Evolutionary conservation across 805 yeast genomes (phyloP), one percentile per base, ranked within the genome.

Genomic region (Pichia occidentalis): DNA sequence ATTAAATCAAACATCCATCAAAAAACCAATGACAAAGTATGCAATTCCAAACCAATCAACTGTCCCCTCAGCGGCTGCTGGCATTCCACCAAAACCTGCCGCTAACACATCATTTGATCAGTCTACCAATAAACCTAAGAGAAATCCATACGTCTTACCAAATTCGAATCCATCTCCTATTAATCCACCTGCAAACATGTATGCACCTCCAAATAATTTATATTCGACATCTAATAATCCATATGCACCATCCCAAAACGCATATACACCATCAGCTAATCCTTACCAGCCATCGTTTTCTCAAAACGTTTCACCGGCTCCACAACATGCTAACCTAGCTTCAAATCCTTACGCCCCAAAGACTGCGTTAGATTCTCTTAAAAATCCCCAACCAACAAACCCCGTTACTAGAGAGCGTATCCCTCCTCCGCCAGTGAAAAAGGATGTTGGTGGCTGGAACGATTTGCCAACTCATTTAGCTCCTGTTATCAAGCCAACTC

Each of bases 391-490:
- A 14, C 21, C 39, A n/a, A 19, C 12, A 3, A 13, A 13, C 50
- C 53, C 25, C 14, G 11, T 19, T 3, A 28, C 12, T 43, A 49
- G 43, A 32, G 39, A 25, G 34, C 32, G 20, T 25, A 24, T 29
- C 10, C 11, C 18, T 8, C 54, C 56, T 17, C 45, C 55, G 9
- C 59, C 54, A 19, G 49, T 46, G 42, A 70, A 67, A 40, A 60
- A 58, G 37, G 74, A 74, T 29, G 72, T 72, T 26, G 84, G 78
- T 26, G 85, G 85, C 4, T 79, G 86, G 85, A 79, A 78, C 49
- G 85, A 78, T 52, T 60, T 80, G 43, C 85, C 86, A 34, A 67
- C 73, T 9, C 60, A 68, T 21, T 32, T 61, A 40, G 51, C 56
- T 14, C 43, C 59, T 8, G 47, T 57, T 21, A 48, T 39, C 4